Percentiles rank a stretch among this genome's conserved stretches.
Conservation (phyloP, 1,284 basidiomycete species). For the Ceratorhiza oryzae-sativae region DNA sequence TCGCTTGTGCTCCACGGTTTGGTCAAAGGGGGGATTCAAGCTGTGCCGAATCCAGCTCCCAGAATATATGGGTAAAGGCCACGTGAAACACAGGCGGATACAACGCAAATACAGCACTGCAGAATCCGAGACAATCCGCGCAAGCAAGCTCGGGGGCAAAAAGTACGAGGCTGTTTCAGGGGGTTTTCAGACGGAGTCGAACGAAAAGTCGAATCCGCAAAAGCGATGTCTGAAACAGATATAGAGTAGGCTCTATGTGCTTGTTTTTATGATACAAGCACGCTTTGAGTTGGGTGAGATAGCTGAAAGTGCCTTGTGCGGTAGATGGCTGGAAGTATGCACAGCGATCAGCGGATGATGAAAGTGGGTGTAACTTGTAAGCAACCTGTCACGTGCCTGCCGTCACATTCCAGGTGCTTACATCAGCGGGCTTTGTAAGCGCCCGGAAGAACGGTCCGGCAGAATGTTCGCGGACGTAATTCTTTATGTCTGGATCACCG, state of each 20-base stretch:
- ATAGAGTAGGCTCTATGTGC: background rate
- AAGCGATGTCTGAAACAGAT: background rate
- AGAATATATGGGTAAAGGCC: background rate
- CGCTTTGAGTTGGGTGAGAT: background rate
- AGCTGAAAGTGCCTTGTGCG: background rate
- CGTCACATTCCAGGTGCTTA: background rate
- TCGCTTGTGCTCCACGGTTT: background rate
- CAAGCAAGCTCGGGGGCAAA: background rate
- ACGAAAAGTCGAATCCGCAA: background rate
- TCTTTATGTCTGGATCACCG: constrained; percentile 12
- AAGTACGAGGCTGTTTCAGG: constrained; percentile 19
- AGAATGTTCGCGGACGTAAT: constrained; percentile 10
- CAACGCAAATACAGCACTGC: constrained; percentile 3
- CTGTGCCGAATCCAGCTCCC: constrained; percentile 8
- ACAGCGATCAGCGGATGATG: constrained; percentile 38
- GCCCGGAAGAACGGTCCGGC: constrained; percentile 15
- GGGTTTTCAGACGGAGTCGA: constrained; percentile 34
- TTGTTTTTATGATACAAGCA: background rate
- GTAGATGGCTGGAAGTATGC: constrained; percentile 24
- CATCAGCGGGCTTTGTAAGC: constrained; percentile 15
- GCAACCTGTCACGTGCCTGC: constrained; percentile 18
- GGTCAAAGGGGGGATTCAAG: constrained; percentile 16
- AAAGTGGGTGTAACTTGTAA: constrained; percentile 20
- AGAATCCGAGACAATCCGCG: background rate
- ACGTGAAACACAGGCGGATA: constrained; percentile 2